Evolutionary conservation across 2,329 filamentous ascomycete genomes (phyloP).

Genomic region (Fusarium tuaranense): DNA sequence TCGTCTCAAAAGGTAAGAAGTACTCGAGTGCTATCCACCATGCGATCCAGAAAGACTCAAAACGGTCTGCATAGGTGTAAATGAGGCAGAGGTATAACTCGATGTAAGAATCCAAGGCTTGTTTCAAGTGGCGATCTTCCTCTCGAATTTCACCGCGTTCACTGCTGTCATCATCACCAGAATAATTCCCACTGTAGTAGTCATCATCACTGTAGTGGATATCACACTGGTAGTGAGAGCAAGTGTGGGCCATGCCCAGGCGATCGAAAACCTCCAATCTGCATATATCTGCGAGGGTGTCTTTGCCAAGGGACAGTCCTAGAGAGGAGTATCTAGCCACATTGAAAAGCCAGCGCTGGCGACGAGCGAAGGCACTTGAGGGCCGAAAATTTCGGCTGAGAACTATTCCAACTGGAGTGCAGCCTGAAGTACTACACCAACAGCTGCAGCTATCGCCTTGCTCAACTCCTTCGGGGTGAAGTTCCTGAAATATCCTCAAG

Average conservation of each 20-base stretch:
- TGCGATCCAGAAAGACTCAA: background rate
- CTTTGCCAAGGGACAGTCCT: background rate
- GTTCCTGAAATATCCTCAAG: background rate
- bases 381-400: no score
- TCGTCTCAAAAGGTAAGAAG: background rate
- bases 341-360: background rate
- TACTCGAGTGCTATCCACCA: constrained; percentile 2
- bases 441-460: background rate
- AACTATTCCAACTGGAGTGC: background rate
- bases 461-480: background rate
- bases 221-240: background rate
- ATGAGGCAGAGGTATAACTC: background rate
- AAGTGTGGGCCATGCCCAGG: constrained; percentile 2
- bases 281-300: background rate
- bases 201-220: background rate
- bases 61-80: background rate
- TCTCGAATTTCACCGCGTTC: background rate
- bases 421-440: background rate
- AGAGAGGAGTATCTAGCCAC: background rate
- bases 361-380: no score
- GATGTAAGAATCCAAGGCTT: background rate
- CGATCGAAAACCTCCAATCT: constrained; percentile 7
- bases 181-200: background rate
- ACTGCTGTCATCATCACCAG: background rate
- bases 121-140: background rate